A percentile compares a stretch with the other conserved stretches of the same genome.
Evolutionary conservation across 306 rosid species (phyloP).

Genomic region (Castanopsis chinensis): DNA sequence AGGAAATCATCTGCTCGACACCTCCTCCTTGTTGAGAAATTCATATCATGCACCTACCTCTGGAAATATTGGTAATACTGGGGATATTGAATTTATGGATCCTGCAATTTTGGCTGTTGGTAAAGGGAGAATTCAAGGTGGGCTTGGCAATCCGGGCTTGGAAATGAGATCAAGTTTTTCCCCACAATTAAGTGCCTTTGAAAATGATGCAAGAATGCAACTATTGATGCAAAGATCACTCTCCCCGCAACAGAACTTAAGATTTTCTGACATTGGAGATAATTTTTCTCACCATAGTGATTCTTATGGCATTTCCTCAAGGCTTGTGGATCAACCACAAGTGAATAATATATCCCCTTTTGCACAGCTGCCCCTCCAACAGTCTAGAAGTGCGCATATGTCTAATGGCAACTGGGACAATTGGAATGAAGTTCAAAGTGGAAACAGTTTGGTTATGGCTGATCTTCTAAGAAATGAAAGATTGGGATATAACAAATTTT

Average conservation of each 20-base stretch:
- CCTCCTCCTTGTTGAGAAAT: constrained; percentile 58
- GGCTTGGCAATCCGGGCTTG: constrained; percentile 45
- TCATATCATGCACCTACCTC: constrained; percentile 51
- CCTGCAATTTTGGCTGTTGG: constrained; percentile 95
- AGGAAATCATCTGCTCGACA: constrained; percentile 63
- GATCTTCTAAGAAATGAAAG: constrained; percentile 81
- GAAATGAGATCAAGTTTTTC: constrained; percentile 64
- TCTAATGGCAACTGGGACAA: constrained; percentile 84
- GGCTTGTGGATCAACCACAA: constrained; percentile 70
- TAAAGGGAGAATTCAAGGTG: constrained; percentile 74
- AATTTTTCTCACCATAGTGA: constrained; percentile 58
- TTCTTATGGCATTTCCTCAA: constrained; percentile 73
- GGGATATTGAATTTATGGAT: constrained; percentile 83
- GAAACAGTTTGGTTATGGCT: constrained; percentile 54
- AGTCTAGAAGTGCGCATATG: constrained; percentile 57
- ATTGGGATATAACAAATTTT: constrained; percentile 64
- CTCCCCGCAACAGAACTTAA: constrained; percentile 62
- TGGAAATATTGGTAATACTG: constrained; percentile 51
- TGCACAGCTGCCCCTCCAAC: constrained; percentile 77
- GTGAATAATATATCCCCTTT: constrained; percentile 56
- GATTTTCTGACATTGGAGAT: constrained; percentile 61
- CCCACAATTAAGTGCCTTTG: constrained; percentile 54
- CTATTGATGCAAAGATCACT: constrained; percentile 81
- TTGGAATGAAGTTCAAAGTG: constrained; percentile 74
- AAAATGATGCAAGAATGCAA: constrained; percentile 76